phyloP scores from a whole-genome alignment of 352 stramenopile species.

The Albugo candida region DNA sequence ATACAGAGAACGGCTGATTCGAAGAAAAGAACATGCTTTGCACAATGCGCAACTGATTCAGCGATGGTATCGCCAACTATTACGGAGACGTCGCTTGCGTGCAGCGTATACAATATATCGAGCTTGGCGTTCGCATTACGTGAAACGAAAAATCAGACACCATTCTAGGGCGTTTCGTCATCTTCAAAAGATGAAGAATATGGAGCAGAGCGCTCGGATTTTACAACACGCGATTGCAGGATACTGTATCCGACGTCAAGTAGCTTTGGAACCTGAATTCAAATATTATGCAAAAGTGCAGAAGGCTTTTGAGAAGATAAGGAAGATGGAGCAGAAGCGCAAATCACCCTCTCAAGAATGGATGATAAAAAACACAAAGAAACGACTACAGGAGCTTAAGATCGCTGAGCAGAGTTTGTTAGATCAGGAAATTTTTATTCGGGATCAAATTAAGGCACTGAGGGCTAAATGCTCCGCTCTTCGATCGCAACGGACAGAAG shows the following conservation, averaged over 20 bases:
- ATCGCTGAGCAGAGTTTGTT: conserved; percentile 1
- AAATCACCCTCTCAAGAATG: not conserved
- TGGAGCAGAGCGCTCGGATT: conserved; percentile 18
- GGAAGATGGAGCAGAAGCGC: not conserved
- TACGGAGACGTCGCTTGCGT: not conserved
- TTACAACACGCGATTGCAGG: conserved; percentile 23
- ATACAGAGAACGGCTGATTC: not conserved
- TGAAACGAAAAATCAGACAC: conserved; percentile 16
- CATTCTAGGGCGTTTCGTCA: conserved; percentile 14
- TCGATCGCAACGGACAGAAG: too few species aligned
- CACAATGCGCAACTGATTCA: not conserved
- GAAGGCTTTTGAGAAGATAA: not conserved
- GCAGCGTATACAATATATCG: conserved; percentile 18
- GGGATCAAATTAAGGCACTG: too few species aligned
- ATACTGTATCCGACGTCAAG: conserved; percentile 11
- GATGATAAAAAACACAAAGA: not conserved
- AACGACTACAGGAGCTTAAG: not conserved
- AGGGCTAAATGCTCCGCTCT: too few species aligned
- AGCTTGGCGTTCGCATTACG: conserved; percentile 18
- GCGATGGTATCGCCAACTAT: conserved; percentile 7
- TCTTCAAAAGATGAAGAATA: conserved; percentile 11
- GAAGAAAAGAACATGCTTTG: not conserved
- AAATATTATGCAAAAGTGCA: not conserved
- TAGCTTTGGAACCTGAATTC: conserved; percentile 9
- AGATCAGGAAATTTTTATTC: too few species aligned